Evolutionary conservation across 2,329 filamentous ascomycete genomes (phyloP), one percentile per base, ranked within the genome.

Genomic region (Colletotrichum tofieldiae): DNA sequence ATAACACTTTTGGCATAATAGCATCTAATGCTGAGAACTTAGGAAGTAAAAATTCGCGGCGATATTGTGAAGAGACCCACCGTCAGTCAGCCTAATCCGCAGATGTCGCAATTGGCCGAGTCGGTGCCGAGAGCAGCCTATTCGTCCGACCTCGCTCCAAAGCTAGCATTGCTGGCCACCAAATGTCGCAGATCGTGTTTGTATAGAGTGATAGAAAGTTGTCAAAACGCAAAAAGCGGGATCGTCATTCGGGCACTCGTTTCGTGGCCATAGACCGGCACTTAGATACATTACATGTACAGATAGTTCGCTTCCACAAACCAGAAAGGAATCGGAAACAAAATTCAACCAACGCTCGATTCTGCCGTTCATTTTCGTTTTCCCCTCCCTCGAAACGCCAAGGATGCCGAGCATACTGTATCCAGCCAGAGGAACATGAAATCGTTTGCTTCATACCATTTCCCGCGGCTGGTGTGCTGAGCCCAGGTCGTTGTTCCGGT

Each of bases 401-500:
- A 52, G 5, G 47, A 18, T 29, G 65, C 6, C 60, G 43, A 43
- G 29, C 20, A 41, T 7, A 9, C 45, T 29, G 20, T 23, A 12
- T 9, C 26, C 37, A 16, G 45, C 47, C 43, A 35, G 32, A 35
- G 35, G 14, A 11, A 20, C 4, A 20, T 20, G 14, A 18, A 2
- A 20, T 37, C 26, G n/a, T 16, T 18, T 45, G 45, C 37, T 3
- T 45, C 68, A 75, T 26, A 75, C 39, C 58, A 73, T 73, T 26
- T 75, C 73, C 32, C 73, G 56, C 14, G 73, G 73, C n/a, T 71
- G 66, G 9, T 74, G 73, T 16, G 60, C 29, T 16, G 67, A 67
- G 16, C 73, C 73, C n/a, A 75, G 2, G 26, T 73, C 71, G 56
- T 73, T 65, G 32, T 65, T 70, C 8, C 71, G 71, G 49, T 73